Percentiles rank a stretch among this genome's conserved stretches.
phyloP scores from a whole-genome alignment of 257 asterid species.

The Striga asiatica region DNA sequence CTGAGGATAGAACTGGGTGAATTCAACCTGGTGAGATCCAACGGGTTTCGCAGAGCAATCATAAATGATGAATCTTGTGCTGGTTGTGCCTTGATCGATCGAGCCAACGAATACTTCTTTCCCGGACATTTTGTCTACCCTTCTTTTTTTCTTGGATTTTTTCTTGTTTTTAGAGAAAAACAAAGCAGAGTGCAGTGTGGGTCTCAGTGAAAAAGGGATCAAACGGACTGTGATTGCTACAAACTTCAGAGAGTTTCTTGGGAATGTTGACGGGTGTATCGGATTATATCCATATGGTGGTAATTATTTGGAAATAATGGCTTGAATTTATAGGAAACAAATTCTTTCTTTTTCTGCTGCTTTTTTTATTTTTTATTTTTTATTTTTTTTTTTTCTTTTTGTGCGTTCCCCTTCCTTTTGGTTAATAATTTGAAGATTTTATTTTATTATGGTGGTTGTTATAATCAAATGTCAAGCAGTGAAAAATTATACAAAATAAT shows the following conservation, averaged over 20 bases:
- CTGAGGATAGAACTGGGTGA: slow-evolving; percentile 81
- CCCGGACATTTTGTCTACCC: slow-evolving; percentile 17
- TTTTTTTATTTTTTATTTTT: too few relatives aligned
- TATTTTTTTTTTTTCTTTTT: too few relatives aligned
- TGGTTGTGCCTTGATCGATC: slow-evolving; percentile 92
- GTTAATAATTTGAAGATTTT: too few relatives aligned
- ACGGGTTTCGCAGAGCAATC: slow-evolving; percentile 48
- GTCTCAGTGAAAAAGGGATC: neutral
- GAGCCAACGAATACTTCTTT: slow-evolving; percentile 61
- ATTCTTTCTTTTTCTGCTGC: too few relatives aligned
- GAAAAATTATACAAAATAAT: too few relatives aligned
- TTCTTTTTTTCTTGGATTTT: neutral
- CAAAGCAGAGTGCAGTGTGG: slow-evolving; percentile 6
- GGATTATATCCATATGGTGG: neutral
- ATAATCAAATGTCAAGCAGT: too few relatives aligned
- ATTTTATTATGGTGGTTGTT: too few relatives aligned
- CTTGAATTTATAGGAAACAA: too few relatives aligned
- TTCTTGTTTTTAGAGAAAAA: neutral
- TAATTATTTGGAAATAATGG: too few relatives aligned
- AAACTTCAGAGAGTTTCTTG: slow-evolving; percentile 1
- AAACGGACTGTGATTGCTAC: neutral
- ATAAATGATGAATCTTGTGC: slow-evolving; percentile 86
- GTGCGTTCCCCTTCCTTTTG: too few relatives aligned
- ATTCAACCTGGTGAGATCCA: slow-evolving; percentile 87
- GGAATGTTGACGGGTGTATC: slow-evolving; percentile 13